Evolutionary conservation across 352 stramenopile species (phyloP), one percentile per base, ranked within the genome.

Genomic region (Globisporangium nagaii): DNA sequence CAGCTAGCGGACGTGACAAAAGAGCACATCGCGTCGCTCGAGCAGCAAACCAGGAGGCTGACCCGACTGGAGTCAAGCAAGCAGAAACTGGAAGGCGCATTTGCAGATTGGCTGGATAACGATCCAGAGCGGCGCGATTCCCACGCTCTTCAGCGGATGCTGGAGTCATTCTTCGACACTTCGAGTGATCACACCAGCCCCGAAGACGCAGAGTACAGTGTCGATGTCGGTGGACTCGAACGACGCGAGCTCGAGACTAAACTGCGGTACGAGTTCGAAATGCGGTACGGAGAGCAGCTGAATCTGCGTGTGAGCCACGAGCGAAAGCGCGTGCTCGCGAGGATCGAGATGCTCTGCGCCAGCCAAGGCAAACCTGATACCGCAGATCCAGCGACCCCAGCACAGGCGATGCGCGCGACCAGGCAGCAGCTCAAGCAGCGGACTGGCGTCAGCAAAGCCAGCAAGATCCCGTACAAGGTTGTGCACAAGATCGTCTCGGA

Each of bases 281-380:
- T 52, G 39, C 73, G 65, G 7, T 87, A 79, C 54, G 48, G 72
- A 25, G 66, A 84, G 0, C 76, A 83, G 59, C 47, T 89, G 3
- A 79, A 74, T 27, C 24, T 83, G 19, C 71, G 79, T 5, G 56
- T 87, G 13, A 82, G 58, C 30, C 66, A 84, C 44, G 79, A 89
- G 52, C 66, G 75, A 42, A 77, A 71, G 27, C 71, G 70, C 9
- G 52, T 87, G 9, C 56, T 89, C 1, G 65, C 74, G 11, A 63
- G 65, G 1, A 70, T 87, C 6, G 75, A 86, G n/a, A 66, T 67
- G 31, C 56, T 86, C 17, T 86, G 73, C 43, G 34, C 12, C 2
- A 51, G 24, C 4, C 45, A 50, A 47, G 36, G 48, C 25, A 22
- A 53, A 22, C 24, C n/a, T 22, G 37, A 60, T 41, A 11, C 32